These are phyloP conservation scores for Posidonia australis DNA, from an alignment of 106 monocot species.

Conservation along the genomic window DNA sequence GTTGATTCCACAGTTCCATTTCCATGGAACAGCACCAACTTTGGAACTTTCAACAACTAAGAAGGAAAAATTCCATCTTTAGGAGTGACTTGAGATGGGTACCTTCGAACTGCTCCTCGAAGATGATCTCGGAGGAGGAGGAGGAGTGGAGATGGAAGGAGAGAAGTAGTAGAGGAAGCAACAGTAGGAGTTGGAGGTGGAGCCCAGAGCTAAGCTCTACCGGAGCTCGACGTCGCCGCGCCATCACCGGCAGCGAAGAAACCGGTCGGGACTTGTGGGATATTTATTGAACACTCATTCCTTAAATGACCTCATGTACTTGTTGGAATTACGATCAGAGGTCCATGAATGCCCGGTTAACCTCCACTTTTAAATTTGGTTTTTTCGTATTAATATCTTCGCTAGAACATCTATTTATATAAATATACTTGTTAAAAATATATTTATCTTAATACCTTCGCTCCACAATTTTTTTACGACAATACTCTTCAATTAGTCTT, in stretches of 20 bases:
- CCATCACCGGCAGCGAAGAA: constrained; percentile 1
- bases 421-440: no score
- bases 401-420: no score
- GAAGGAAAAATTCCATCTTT: no score
- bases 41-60: no score
- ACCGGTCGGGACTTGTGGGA: neutral
- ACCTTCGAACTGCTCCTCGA: constrained; percentile 94
- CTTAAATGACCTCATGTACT: neutral
- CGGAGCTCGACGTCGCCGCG: neutral
- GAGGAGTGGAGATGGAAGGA: constrained; percentile 7
- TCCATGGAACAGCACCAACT: no score
- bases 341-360: no score
- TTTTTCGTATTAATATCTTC: no score
- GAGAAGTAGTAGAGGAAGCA: constrained; percentile 11
- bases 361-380: no score
- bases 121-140: constrained; percentile 60
- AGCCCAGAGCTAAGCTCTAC: neutral
- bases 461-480: no score
- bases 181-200: neutral
- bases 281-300: neutral
- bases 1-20: no score
- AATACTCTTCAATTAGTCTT: no score
- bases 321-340: neutral
- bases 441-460: no score
- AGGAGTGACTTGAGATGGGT: neutral